A percentile compares a stretch with the other conserved stretches of the same genome.
phyloP scores from a whole-genome alignment of 2,329 filamentous ascomycete species.

The Clonostachys sp. region DNA sequence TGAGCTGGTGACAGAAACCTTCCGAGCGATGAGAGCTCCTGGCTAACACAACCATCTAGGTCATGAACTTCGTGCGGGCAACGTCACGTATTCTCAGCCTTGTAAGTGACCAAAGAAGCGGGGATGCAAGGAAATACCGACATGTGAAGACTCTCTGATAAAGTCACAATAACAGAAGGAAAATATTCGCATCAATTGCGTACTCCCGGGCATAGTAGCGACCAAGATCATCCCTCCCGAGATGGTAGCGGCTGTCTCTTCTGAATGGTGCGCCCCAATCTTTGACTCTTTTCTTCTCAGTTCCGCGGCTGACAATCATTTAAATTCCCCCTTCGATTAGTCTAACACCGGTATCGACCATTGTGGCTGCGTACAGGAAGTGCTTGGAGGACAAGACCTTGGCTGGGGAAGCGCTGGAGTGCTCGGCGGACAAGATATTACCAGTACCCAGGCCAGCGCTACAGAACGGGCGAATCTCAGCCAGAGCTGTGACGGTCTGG shows the following conservation, averaged over 20 bases:
- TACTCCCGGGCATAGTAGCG: slow-evolving; percentile 40
- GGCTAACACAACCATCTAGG: slow-evolving; percentile 1
- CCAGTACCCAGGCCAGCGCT: slow-evolving; percentile 15
- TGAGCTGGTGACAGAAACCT: not conserved
- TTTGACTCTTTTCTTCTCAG: not conserved
- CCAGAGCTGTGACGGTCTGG: slow-evolving; percentile 38
- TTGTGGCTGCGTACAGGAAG: slow-evolving; percentile 36
- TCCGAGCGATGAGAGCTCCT: not conserved
- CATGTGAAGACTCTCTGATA: not conserved
- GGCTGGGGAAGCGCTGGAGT: slow-evolving; percentile 37
- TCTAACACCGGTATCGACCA: slow-evolving; percentile 33
- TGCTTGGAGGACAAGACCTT: slow-evolving; percentile 37
- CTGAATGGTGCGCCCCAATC: slow-evolving; percentile 13
- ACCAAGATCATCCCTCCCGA: slow-evolving; percentile 38
- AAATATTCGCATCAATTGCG: slow-evolving; percentile 40
- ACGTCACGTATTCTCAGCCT: slow-evolving; percentile 28
- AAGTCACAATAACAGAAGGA: slow-evolving; percentile 25
- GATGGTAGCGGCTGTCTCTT: slow-evolving; percentile 32
- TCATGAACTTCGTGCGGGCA: slow-evolving; percentile 27
- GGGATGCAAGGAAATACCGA: not conserved
- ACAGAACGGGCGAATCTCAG: slow-evolving; percentile 33
- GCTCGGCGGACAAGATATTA: slow-evolving; percentile 28
- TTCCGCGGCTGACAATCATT: not conserved
- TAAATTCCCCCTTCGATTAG: slow-evolving; percentile 3
- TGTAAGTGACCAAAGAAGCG: slow-evolving; percentile 2